Evolutionary conservation across 1,284 basidiomycete genomes (phyloP).

Genomic region (Tetrapyrgos nigripes): DNA sequence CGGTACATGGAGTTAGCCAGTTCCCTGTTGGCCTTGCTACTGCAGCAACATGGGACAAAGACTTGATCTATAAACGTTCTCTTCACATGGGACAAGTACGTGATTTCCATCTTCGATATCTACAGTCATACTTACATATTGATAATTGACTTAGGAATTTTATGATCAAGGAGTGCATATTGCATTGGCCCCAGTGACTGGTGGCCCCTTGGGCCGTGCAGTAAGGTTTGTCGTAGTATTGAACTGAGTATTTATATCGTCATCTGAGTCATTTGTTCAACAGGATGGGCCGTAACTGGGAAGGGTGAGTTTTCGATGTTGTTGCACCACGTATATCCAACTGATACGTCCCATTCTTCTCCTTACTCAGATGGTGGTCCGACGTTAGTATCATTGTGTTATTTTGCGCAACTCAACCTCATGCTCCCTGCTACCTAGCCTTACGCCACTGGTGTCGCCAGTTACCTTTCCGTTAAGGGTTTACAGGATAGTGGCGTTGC

Average conservation of each 20-base stretch:
- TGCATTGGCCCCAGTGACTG: too few species aligned
- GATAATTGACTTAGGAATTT: too few species aligned
- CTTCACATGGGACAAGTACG: constrained; percentile 60
- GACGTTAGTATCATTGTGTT: too few species aligned
- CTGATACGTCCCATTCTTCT: background rate
- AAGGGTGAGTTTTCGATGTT: background rate
- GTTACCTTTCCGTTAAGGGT: constrained; percentile 49
- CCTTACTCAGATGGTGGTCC: too few species aligned
- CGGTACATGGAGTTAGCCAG: constrained; percentile 33
- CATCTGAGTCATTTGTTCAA: too few species aligned
- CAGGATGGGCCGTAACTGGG: constrained; percentile 7
- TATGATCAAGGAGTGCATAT: constrained; percentile 67
- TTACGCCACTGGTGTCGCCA: constrained; percentile 50
- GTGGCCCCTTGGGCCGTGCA: too few species aligned
- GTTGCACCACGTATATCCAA: background rate
- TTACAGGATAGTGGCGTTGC: constrained; percentile 53
- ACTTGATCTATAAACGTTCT: constrained; percentile 49
- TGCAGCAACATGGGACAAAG: constrained; percentile 42
- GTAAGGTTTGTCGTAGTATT: too few species aligned
- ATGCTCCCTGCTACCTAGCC: constrained; percentile 67
- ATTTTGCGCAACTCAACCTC: constrained; percentile 31
- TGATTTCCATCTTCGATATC: too few species aligned
- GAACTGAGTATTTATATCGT: too few species aligned
- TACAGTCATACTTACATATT: too few species aligned
- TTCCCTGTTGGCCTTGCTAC: constrained; percentile 45